phyloP scores from a whole-genome alignment of 805 yeast genomes.

The Starmerella sp. region DNA sequence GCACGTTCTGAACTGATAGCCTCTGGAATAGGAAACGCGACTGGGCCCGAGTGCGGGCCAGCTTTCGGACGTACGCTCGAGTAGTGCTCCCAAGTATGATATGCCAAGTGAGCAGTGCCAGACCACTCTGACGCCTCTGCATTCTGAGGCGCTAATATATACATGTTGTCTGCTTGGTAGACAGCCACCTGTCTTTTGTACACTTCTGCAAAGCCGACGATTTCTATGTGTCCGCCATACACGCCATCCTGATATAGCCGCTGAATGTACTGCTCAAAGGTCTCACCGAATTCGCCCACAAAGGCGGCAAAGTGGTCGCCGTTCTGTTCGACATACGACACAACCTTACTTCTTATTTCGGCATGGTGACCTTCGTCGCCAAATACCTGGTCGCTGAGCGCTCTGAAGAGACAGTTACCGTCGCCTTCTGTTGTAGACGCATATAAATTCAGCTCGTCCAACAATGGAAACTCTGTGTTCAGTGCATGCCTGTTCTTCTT shows the following conservation, averaged over 20 bases:
- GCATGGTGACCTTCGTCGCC: slow-evolving; percentile 29
- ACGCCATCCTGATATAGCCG: slow-evolving; percentile 32
- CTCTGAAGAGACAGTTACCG: slow-evolving; percentile 36
- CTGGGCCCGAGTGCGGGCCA: slow-evolving; percentile 31
- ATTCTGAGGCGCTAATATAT: slow-evolving; percentile 26
- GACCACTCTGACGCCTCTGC: not conserved
- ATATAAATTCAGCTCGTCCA: slow-evolving; percentile 28
- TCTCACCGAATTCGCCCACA: slow-evolving; percentile 28
- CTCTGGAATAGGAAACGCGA: slow-evolving; percentile 8
- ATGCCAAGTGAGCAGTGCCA: slow-evolving; percentile 29
- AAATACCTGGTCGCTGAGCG: slow-evolving; percentile 32
- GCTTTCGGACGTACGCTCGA: slow-evolving; percentile 32
- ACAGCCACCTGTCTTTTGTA: slow-evolving; percentile 29
- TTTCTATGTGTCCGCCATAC: slow-evolving; percentile 35
- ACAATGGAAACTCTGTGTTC: slow-evolving; percentile 31
- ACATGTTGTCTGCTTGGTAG: slow-evolving; percentile 31
- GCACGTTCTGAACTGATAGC: not conserved
- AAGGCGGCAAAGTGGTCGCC: slow-evolving; percentile 28
- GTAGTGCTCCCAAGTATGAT: slow-evolving; percentile 37
- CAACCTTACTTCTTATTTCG: slow-evolving; percentile 27
- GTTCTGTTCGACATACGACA: slow-evolving; percentile 27
- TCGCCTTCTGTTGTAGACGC: slow-evolving; percentile 33
- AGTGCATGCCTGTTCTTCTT: not conserved
- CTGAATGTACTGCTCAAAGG: slow-evolving; percentile 29
- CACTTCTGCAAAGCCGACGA: slow-evolving; percentile 33